Evolutionary conservation across 2,329 filamentous ascomycete species (phyloP), one percentile per base, ranked within the genome.

Genomic region (Pseudovirgaria hyperparasitica): DNA sequence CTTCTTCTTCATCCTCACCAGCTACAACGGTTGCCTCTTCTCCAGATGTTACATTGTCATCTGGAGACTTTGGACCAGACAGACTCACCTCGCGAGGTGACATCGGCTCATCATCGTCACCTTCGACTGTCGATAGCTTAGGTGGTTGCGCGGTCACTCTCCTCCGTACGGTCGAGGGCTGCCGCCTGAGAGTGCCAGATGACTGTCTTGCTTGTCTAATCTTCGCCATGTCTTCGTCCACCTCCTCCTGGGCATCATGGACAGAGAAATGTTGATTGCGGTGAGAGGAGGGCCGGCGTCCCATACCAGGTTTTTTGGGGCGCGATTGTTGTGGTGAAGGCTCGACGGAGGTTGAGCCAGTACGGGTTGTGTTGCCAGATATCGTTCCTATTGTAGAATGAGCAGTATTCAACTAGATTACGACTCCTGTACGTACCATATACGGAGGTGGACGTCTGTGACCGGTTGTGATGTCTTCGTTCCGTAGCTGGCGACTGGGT

Each of bases 221-320:
- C 41, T 43, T 30, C 37, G 50, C 57, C 35, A 67, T 57, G 43
- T 85, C 80, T 35, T 72, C 70, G 45, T 82, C 76, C 12, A 93
- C 73, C 53, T 94, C 87, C 37, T 73, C 67, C 14, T 75, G 63
- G 45, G 84, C 85, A 50, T 96, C 87, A 48, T 96, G 86, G 25
- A 82, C 82, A 0, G 86, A 94, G 57, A 92, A 96, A 33, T 87
- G 67, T 35, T 81, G 80, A 16, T 86, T 82, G 28, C 82, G 77
- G 48, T 87, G 73, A 14, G 82, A 84, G 2, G 82, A 87, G 31
- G 76, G 65, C 34, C 84, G 76, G 40, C 82, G 76, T 31, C 70
- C 53, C 53, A 87, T 70, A 8, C 69, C 58, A 11, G 84, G 84
- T 50, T 87, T 92, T 49, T 72, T 75, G 9, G 74, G 64, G n/a